Percentiles rank a stretch among this genome's conserved stretches.
Conservation (phyloP, 768 basidiomycete genomes). For the Mycena alexandri region DNA sequence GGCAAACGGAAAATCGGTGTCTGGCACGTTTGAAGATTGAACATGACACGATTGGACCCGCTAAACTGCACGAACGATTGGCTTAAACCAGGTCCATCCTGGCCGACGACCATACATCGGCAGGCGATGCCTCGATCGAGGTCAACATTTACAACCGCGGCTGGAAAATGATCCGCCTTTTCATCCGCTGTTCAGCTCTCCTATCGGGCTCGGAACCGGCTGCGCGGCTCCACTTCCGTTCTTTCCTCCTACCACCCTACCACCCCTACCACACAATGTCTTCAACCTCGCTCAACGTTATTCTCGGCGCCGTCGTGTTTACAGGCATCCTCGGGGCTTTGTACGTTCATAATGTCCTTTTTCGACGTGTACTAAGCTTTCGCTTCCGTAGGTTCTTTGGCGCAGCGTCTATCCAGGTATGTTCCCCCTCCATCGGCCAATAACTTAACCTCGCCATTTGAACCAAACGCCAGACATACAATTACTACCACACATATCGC, state of each 20-base stretch:
- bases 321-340: conserved; percentile 18
- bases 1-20: no score
- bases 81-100: no score
- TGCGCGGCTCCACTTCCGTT: neutral
- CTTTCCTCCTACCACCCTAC: conserved; percentile 3
- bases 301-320: conserved; percentile 25
- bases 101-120: no score
- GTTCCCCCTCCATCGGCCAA: neutral
- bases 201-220: no score
- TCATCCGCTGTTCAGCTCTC: no score
- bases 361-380: neutral
- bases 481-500: conserved; percentile 15
- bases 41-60: no score
- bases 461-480: conserved; percentile 16
- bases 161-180: no score
- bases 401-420: conserved; percentile 21
- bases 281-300: conserved; percentile 2
- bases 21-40: no score
- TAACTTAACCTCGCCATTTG: neutral
- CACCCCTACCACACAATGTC: no score
- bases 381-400: conserved; percentile 25
- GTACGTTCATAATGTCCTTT: conserved; percentile 1
- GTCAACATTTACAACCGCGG: no score
- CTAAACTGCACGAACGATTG: no score
- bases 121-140: no score